These are phyloP conservation scores for Lachancea meyersii DNA, from an alignment of 805 yeast species.

Conservation along the genomic window DNA sequence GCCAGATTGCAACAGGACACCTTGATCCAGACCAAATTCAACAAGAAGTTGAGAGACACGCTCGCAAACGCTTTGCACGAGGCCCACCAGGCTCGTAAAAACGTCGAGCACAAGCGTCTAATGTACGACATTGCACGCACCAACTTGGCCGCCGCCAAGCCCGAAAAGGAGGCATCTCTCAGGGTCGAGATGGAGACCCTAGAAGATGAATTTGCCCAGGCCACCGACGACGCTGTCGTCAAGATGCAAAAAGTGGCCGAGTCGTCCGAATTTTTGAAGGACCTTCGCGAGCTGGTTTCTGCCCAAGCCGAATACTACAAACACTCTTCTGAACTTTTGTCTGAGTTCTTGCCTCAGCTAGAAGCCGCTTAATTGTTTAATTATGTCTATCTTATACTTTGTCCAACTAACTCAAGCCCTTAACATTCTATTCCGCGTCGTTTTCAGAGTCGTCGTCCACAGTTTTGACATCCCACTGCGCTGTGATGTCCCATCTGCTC, in stretches of 20 bases:
- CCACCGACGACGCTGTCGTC: conserved; percentile 80
- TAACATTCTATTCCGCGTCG: conserved; percentile 7
- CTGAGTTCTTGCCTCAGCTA: conserved; percentile 10
- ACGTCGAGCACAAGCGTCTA: conserved; percentile 71
- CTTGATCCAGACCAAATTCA: conserved; percentile 61
- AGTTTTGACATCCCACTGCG: conserved; percentile 68
- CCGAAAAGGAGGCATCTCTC: conserved; percentile 65
- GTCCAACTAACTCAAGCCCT: conserved; percentile 14
- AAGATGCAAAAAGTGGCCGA: conserved; percentile 77
- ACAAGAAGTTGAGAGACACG: conserved; percentile 56
- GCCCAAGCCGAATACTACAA: conserved; percentile 82
- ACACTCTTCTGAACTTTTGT: conserved; percentile 59
- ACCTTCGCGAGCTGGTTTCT: conserved; percentile 58
- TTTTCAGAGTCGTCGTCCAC: conserved; percentile 34
- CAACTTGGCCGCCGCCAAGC: conserved; percentile 42
- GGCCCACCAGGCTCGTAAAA: conserved; percentile 61
- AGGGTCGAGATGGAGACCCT: conserved; percentile 74
- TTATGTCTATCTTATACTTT: not conserved
- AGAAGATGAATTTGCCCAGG: conserved; percentile 85
- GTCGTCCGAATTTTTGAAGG: conserved; percentile 60
- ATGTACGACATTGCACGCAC: conserved; percentile 75
- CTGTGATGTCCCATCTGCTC: conserved; percentile 83
- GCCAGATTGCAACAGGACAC: conserved; percentile 80
- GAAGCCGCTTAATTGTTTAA: not conserved
- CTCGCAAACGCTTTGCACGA: conserved; percentile 54